Conservation (phyloP, 306 rosid genomes). For the Lathyrus aphaca region DNA sequence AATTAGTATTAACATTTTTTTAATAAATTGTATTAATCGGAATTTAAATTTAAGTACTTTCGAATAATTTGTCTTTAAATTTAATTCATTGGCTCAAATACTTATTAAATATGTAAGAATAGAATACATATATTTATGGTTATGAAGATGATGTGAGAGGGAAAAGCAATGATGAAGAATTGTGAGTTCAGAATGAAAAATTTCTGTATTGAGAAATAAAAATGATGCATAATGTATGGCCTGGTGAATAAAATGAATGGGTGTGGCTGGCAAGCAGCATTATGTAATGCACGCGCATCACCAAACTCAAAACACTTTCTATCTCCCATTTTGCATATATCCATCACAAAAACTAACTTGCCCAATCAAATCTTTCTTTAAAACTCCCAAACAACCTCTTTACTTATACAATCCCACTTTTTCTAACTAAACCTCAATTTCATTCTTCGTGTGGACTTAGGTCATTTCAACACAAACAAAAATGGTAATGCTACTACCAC, state of each 20-base stretch:
- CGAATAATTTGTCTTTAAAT: no score
- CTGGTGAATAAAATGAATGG: conserved; percentile 77
- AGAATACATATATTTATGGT: not conserved
- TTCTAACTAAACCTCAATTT: conserved; percentile 28
- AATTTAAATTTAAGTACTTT: no score
- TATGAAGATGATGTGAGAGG: conserved; percentile 33
- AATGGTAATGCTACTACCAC: conserved; percentile 23
- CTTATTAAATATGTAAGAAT: not conserved
- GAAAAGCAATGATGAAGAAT: conserved; percentile 59
- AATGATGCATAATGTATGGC: conserved; percentile 75
- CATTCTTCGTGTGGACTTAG: conserved; percentile 38
- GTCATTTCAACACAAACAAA: conserved; percentile 41
- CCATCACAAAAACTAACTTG: conserved; percentile 37
- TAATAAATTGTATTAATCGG: no score
- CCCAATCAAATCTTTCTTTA: conserved; percentile 56
- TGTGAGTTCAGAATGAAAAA: conserved; percentile 68
- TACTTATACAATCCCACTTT: conserved; percentile 26
- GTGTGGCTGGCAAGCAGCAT: conserved; percentile 71
- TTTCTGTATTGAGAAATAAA: conserved; percentile 53
- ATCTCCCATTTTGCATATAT: conserved; percentile 41
- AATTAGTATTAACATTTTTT: no score
- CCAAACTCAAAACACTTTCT: conserved; percentile 78
- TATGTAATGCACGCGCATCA: conserved; percentile 87
- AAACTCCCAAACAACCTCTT: conserved; percentile 49
- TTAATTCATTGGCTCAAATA: no score